Evolutionary conservation across 179 eudicot genomes (phyloP).

Genomic region (Heliamphora pulchella): DNA sequence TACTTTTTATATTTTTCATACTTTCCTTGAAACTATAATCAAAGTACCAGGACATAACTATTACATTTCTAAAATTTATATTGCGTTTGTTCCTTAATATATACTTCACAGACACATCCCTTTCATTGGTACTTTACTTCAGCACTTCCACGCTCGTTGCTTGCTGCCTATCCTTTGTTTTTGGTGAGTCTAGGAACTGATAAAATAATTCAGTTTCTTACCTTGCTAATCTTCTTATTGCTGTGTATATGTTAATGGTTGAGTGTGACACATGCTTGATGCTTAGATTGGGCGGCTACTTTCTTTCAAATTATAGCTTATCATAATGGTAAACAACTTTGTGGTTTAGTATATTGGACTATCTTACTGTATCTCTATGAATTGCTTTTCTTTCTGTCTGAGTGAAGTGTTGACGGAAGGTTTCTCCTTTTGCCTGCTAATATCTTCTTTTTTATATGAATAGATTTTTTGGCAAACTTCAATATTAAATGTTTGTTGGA

Average conservation of each 20-base stretch:
- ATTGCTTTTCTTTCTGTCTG: not conserved
- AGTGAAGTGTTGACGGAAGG: not conserved
- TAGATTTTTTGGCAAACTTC: not conserved
- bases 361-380: not conserved
- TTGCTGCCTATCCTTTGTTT: slow-evolving; percentile 86
- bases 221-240: not conserved
- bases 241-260: not conserved
- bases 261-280: not conserved
- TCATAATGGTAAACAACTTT: too few relatives aligned
- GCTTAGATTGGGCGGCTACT: not conserved
- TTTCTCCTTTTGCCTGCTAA: not conserved
- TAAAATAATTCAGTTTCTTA: not conserved
- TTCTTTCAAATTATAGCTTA: not conserved
- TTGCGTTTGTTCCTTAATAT: slow-evolving; percentile 35
- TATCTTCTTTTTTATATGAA: not conserved
- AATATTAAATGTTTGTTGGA: not conserved
- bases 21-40: slow-evolving; percentile 4
- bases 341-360: too few relatives aligned
- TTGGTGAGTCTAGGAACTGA: slow-evolving; percentile 48
- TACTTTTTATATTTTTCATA: not conserved
- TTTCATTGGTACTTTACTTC: slow-evolving; percentile 98
- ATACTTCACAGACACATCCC: slow-evolving; percentile 53
- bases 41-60: not conserved
- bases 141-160: slow-evolving; percentile 90
- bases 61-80: slow-evolving; percentile 10